phyloP scores from a whole-genome alignment of 1,139 yeast genomes.

The Waltiozyma sp. region DNA sequence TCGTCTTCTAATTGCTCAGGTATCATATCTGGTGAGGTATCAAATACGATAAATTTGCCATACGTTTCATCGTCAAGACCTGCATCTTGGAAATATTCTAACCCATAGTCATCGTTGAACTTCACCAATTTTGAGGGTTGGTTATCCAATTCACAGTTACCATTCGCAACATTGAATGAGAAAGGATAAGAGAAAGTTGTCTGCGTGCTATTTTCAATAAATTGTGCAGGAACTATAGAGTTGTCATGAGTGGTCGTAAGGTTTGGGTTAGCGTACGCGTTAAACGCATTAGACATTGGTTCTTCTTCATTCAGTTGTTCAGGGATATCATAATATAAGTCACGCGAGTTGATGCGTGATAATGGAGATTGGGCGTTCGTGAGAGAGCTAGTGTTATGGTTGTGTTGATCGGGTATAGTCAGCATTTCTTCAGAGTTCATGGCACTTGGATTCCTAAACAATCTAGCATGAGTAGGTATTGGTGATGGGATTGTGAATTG shows the following conservation, averaged over 20 bases:
- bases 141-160: constrained; percentile 1
- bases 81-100: constrained; percentile 11
- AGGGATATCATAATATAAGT: constrained; percentile 16
- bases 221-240: constrained; percentile 1
- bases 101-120: constrained; percentile 17
- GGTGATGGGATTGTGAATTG: constrained; percentile 2
- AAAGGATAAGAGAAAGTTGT: not conserved
- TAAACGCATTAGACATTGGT: constrained; percentile 19
- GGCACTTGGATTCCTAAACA: constrained; percentile 14
- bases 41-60: constrained; percentile 13
- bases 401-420: constrained; percentile 15
- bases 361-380: constrained; percentile 1
- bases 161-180: constrained; percentile 1
- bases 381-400: constrained; percentile 2
- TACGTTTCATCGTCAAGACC: constrained; percentile 12
- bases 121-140: constrained; percentile 11
- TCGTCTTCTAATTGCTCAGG: constrained; percentile 26
- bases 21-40: constrained; percentile 10
- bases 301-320: constrained; percentile 8
- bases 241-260: constrained; percentile 21
- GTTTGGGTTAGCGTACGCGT: constrained; percentile 27
- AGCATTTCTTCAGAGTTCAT: constrained; percentile 17
- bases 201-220: not conserved
- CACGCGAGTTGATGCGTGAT: constrained; percentile 17
- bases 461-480: constrained; percentile 1